Evolutionary conservation across 1,139 yeast genomes (phyloP).

Genomic region (Candida gigantensis): DNA sequence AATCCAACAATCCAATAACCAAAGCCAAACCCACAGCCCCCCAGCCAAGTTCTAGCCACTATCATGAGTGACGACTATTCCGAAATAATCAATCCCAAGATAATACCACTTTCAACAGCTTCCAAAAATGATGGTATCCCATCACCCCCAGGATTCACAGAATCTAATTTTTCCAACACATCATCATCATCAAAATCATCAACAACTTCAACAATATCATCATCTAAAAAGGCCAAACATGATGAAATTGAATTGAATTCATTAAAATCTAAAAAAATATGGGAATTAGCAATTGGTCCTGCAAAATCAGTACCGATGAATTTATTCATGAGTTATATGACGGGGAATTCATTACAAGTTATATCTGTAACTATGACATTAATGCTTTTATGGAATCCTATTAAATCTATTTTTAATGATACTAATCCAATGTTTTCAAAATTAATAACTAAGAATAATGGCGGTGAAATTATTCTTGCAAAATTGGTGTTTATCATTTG

Average conservation of each 20-base stretch:
- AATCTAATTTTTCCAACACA: slow-evolving; percentile 1
- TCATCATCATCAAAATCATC: no score
- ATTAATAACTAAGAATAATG: slow-evolving; percentile 38
- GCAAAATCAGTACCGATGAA: slow-evolving; percentile 90
- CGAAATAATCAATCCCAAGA: slow-evolving; percentile 19
- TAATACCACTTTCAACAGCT: slow-evolving; percentile 14
- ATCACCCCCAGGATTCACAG: slow-evolving; percentile 25
- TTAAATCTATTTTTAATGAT: slow-evolving; percentile 64
- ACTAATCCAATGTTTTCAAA: slow-evolving; percentile 48
- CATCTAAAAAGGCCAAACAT: slow-evolving; percentile 9
- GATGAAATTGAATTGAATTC: slow-evolving; percentile 27
- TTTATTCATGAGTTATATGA: slow-evolving; percentile 86
- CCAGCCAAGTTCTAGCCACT: no score
- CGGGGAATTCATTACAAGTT: slow-evolving; percentile 87
- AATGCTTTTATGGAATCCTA: slow-evolving; percentile 77
- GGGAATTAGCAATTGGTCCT: slow-evolving; percentile 86
- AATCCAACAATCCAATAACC: no score
- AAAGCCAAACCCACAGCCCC: no score
- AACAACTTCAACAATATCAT: neutral
- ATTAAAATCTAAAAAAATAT: slow-evolving; percentile 65
- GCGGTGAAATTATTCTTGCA: slow-evolving; percentile 42
- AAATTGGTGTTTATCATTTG: slow-evolving; percentile 50
- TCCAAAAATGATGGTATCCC: slow-evolving; percentile 10
- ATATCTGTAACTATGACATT: slow-evolving; percentile 90
- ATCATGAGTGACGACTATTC: slow-evolving; percentile 11